Base-by-base conservation (phyloP, 495 filamentous ascomycete genomes). In the Glarea lozoyensis region DNA sequence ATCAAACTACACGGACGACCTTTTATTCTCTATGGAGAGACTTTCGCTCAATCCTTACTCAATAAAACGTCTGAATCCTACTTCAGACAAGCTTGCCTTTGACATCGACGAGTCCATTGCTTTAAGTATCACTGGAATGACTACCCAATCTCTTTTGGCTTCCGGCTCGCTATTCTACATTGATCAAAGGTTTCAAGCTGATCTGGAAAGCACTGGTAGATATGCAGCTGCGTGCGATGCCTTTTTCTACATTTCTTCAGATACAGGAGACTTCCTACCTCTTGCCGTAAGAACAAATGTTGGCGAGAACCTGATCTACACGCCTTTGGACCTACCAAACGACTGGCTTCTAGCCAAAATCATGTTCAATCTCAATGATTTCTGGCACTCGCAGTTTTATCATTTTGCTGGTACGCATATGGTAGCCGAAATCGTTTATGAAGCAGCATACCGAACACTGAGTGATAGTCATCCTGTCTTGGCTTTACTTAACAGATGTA, bases 271-370 rank as follows among this genome's bases (percentile, higher is more conserved):
- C 33, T 64, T 67, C 33, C 49, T 67, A 10, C 64, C 62, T 10
- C 39, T 65, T 22, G 61, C 62, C 19, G 59, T 62, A 38, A 50
- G 53, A 34, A 60, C 62, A 2, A 63, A 62, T 23, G 49, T 52
- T 21, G 57, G 57, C 3, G 48, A 42, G n/a, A 38, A 60, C 40
- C 40, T 66, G 23, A 50, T 56, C 45, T 66, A 66, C 48, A 66
- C 61, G 12, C 63, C 61, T 18, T 40, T 56, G 5, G 61, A 66
- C 40, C n/a, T 22, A 13, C 19, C 38, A 9, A 54, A 55, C 13
- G 61, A 66, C 47, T 66, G 61, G 63, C 47, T 63, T 24, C 39
- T 66, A 7, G 63, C 60, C 1, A 66, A 66, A 48, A 56, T 63
- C 30, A 56, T 64, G 44, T 57, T 60, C 36, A 64, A 62, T 38